Percentiles rank a stretch among this genome's conserved stretches.
phyloP scores from a whole-genome alignment of 2,329 filamentous ascomycete species.

The Fonsecaea nubica region DNA sequence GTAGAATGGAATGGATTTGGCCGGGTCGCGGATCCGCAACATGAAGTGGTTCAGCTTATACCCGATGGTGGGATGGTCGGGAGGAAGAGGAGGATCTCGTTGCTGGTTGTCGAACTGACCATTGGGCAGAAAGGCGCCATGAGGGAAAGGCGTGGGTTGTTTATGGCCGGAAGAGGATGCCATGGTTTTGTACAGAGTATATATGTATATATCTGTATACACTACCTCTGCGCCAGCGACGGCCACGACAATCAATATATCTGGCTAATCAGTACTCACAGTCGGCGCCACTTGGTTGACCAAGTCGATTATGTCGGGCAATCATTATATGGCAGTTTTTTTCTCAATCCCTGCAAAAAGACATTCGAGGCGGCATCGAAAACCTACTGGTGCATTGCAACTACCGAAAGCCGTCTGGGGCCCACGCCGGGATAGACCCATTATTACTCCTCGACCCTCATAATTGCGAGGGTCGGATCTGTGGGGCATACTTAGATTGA shows the following conservation, averaged over 20 bases:
- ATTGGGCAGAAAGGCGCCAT: constrained; percentile 44
- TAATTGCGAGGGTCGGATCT: not conserved
- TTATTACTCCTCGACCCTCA: not conserved
- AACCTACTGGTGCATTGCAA: not conserved
- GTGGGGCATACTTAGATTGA: not conserved
- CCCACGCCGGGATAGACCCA: not conserved
- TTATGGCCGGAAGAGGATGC: constrained; percentile 8
- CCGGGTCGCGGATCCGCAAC: constrained; percentile 47
- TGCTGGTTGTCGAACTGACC: constrained; percentile 38
- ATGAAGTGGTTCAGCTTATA: constrained; percentile 51
- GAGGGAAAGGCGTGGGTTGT: constrained; percentile 38
- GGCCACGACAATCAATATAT: not conserved
- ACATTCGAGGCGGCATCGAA: not conserved
- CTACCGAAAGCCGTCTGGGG: not conserved
- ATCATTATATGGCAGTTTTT: not conserved
- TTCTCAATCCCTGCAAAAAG: not conserved
- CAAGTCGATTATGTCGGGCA: not conserved
- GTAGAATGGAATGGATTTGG: constrained; percentile 48
- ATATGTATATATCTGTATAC: not conserved
- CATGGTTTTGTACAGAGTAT: not conserved
- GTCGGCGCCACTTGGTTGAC: not conserved
- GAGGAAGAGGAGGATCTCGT: constrained; percentile 42
- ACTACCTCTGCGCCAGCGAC: not conserved
- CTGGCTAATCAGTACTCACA: not conserved
- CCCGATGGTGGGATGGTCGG: constrained; percentile 42